Base-by-base conservation (phyloP, 75 land plant species). In the Cunninghamia lanceolata region DNA sequence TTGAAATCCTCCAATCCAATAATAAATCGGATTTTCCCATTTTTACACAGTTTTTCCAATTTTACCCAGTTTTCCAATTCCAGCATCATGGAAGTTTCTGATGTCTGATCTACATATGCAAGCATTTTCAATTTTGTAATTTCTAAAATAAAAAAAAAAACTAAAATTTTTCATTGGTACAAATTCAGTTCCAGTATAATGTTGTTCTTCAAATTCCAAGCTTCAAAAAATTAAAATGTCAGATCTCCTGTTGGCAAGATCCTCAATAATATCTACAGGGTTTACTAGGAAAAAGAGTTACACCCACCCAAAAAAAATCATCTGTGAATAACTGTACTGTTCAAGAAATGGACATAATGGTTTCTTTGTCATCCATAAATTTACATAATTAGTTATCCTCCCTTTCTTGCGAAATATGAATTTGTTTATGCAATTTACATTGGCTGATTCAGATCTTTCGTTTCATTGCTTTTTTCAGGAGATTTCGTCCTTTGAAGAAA, bases 401-500 rank as follows among this genome's bases (percentile, higher is more conserved):
- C 3, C 4, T 10, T 66, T 8, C 30, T 66, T 66, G 9, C 4
- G 7, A 66, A n/a, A 25, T 66, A 5, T 3, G 2, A 25, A n/a
- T 66, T 25, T 66, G 70, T 28, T 15, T 15, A 53, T 53, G 16
- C 21, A 63, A 0, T 63, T 63, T 63, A 28, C 25, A 63, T 34
- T 32, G 32, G 36, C 34, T 73, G 35, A 73, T 73, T 73, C 16
- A 73, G 36, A 63, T 63, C 30, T 63, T 63, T 63, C 2, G 34
- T 73, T 73, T 73, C 75, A 34, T 34, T 73, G 75, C 5, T 66
- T 28, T 66, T 73, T 73, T 73, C 75, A 73, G 75, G 75, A 73
- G 75, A 73, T 32, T 3, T 34, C 14, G 15, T 34, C 38, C 15
- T 30, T 73, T 4, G 74, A 32, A 34, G 75, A 13, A 73, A 34